These are phyloP conservation scores for Luffa aegyptiaca DNA, from an alignment of 306 rosid species.

Conservation along the genomic window DNA sequence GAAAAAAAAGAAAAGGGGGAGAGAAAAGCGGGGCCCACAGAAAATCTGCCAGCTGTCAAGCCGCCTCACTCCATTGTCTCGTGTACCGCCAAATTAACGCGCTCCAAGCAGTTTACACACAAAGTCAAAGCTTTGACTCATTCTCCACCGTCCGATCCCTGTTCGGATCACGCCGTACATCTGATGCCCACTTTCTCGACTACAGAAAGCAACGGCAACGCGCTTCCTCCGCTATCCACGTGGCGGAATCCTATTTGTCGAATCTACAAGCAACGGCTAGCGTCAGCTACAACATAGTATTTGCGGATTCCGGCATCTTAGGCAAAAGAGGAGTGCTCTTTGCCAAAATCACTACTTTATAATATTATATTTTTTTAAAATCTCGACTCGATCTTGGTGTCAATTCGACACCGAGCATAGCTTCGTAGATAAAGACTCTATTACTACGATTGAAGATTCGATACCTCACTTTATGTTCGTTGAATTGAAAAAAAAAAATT, in stretches of 20 bases:
- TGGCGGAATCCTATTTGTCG: neutral
- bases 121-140: neutral
- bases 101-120: neutral
- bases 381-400: neutral
- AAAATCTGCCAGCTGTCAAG: slow-evolving; percentile 17
- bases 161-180: neutral
- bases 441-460: neutral
- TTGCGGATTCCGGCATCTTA: neutral
- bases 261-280: neutral
- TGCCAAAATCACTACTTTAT: neutral
- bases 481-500: neutral
- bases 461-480: neutral
- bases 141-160: neutral
- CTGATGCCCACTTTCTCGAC: neutral
- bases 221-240: neutral
- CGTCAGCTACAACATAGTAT: neutral
- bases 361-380: neutral
- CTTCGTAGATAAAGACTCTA: neutral
- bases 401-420: neutral
- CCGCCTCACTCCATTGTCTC: slow-evolving; percentile 11
- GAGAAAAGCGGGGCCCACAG: slow-evolving; percentile 8
- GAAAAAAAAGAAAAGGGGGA: neutral
- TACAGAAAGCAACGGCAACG: neutral
- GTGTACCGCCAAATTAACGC: slow-evolving; percentile 20
- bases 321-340: neutral